Evolutionary conservation across 768 basidiomycete genomes (phyloP).

Genomic region (Serendipita vermifera): DNA sequence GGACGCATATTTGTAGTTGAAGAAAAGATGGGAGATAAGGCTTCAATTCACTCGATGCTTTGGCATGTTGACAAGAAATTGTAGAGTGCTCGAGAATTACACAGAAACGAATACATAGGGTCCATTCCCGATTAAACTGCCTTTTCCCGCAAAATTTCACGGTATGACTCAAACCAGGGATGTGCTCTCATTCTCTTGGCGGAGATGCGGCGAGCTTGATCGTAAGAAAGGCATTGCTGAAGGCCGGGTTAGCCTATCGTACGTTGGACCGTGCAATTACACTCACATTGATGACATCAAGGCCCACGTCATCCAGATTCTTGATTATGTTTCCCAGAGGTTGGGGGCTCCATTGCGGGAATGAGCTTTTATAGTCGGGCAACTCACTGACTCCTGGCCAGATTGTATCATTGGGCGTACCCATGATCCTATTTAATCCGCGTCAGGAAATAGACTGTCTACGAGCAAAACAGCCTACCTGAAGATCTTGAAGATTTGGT

Average conservation of each 20-base stretch:
- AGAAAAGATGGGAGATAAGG: too few species aligned
- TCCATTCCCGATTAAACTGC: too few species aligned
- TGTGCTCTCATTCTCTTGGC: background rate
- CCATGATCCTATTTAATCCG: conserved; percentile 53
- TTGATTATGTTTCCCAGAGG: background rate
- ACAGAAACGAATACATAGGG: too few species aligned
- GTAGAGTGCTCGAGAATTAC: too few species aligned
- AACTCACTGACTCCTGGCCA: conserved; percentile 86
- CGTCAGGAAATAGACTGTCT: background rate
- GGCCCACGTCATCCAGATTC: background rate
- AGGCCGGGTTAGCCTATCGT: background rate
- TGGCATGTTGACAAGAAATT: too few species aligned
- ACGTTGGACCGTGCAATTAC: too few species aligned
- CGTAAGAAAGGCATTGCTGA: conserved; percentile 6
- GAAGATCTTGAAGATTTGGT: conserved; percentile 99
- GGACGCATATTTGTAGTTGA: too few species aligned
- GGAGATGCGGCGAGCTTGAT: conserved; percentile 5
- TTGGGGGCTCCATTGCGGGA: conserved; percentile 68
- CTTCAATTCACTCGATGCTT: too few species aligned
- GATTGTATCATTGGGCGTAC: conserved; percentile 78
- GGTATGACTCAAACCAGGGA: background rate
- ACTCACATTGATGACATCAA: conserved; percentile 6
- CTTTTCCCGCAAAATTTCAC: background rate
- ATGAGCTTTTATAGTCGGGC: conserved; percentile 92
- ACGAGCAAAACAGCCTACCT: conserved; percentile 39